Conservation (phyloP, 495 filamentous ascomycete genomes). For the Aspergillus olivimuriae region DNA sequence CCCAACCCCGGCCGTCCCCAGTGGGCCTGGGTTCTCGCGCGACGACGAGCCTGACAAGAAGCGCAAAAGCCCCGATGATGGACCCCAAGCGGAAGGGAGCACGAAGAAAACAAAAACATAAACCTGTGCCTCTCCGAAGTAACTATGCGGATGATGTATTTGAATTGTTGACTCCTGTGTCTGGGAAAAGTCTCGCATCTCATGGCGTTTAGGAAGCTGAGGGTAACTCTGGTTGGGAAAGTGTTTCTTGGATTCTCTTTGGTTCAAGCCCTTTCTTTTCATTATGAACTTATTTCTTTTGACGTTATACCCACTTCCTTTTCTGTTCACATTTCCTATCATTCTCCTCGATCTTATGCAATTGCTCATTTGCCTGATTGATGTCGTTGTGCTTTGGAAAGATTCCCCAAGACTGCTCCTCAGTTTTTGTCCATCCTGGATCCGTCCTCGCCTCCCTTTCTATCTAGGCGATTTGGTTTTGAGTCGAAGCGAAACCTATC, state of each 20-base stretch:
- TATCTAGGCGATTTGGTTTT: no score
- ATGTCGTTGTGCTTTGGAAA: no score
- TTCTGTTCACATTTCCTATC: not conserved
- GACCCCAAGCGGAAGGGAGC: slow-evolving; percentile 28
- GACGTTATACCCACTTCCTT: slow-evolving; percentile 17
- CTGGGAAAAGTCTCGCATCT: slow-evolving; percentile 14
- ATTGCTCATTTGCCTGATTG: no score
- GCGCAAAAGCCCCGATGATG: slow-evolving; percentile 47
- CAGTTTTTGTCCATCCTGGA: no score
- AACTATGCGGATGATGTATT: no score
- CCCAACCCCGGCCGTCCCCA: slow-evolving; percentile 73
- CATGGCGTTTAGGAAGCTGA: slow-evolving; percentile 13
- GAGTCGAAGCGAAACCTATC: no score
- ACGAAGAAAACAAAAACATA: slow-evolving; percentile 48
- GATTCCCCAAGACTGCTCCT: no score
- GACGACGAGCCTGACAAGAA: slow-evolving; percentile 49
- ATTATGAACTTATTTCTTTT: slow-evolving; percentile 3
- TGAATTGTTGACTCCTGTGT: slow-evolving; percentile 4
- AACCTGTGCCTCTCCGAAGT: no score
- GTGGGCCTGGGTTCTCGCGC: slow-evolving; percentile 63
- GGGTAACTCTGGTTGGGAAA: slow-evolving; percentile 2
- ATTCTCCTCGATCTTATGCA: not conserved
- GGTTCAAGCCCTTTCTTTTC: slow-evolving; percentile 6
- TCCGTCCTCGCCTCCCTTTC: no score
- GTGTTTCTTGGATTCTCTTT: slow-evolving; percentile 2